Base-by-base conservation (phyloP, 768 basidiomycete species). In the Tephrocybe sp. region DNA sequence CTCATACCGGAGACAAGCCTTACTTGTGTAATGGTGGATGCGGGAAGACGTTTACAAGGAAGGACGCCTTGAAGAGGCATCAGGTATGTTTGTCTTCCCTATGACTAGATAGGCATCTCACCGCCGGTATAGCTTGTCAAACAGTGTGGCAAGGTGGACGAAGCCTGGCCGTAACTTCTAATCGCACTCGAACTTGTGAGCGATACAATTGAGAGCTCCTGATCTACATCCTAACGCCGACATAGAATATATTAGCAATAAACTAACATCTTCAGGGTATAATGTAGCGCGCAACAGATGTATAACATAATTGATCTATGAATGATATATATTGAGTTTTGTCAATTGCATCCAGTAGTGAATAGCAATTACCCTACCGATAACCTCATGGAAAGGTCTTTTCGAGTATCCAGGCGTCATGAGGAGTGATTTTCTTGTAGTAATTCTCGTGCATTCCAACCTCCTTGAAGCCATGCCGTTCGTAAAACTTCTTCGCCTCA, bases 321-420 rank as follows among this genome's bases (percentile, higher is more conserved):
- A 31, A 45, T 42, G 31, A 12, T 40, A 32, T 33, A 23, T 23
- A 20, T 20, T 46, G 34, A 51, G 36, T 38, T 22, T 45, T 34
- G 7, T 26, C 13, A 5, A 9, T 36, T 17, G 35, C 35, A 16
- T 43, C 10, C 13, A 20, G 13, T 7, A 30, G 32, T 49, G 3
- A 2, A 26, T 26, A 6, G n/a, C n/a, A n/a, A n/a, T 8, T 33
- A 26, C 12, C 39, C 30, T 16, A 57, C 53, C 39, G 33, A 48
- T 45, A 22, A 13, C 41, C 52, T 59, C 56, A 65, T 42, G 68
- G 56, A 53, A 85, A 69, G 44, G 62, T 65, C 64, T 79, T 83
- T 70, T 94, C 88, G 45, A 95, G 76, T 53, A 95, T 74, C 92
- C 92, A 95, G 17, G 92, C 92, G 61, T 87, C 87, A 55, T 80